Base-by-base conservation (phyloP, 2,329 filamentous ascomycete species). In the Blumeria hordei region DNA sequence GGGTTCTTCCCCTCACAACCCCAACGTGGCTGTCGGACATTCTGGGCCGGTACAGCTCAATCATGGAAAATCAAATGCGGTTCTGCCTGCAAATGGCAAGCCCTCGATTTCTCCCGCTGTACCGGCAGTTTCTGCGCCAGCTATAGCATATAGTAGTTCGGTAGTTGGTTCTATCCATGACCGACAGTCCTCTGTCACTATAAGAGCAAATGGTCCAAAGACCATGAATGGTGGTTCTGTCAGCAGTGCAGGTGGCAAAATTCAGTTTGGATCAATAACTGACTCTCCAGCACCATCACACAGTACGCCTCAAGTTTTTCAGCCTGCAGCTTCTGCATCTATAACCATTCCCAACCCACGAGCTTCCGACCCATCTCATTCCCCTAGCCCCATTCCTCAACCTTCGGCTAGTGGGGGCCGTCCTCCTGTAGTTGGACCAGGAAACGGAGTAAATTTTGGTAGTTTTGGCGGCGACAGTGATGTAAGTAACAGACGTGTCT, bases 151-250 rank as follows among this genome's bases (percentile, higher is more conserved):
- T 68, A 76, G 76, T 68, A 77, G 73, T 64, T 69, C 73, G 61
- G 74, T 78, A 63, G 92, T 93, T 77, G 85, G 85, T 61, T 73
- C 73, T 62, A 81, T 87, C 62, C 88, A 96, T 72, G 76, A 74
- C 66, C 80, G 87, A 67, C 94, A 94, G 71, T 80, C 81, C 60
- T 94, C 90, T 16, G 83, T 94, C 64, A 94, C 88, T 64, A 94
- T 95, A 73, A 88, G 79, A 68, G 82, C 87, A 62, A 84, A 85
- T 66, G 85, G 83, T 62, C 78, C 85, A 55, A 84, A 76, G 62
- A 81, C 81, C 65, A 75, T 82, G 62, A 94, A 93, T 73, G 86
- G 86, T 63, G 83, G 79, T 56, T 74, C 76, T 55, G 77, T 79
- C 43, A 73, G 70, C 58, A 72, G 68, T 68, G 75, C 67, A 70